Conservation (phyloP, 2,329 filamentous ascomycete species). For the Penicillium concentricum region DNA sequence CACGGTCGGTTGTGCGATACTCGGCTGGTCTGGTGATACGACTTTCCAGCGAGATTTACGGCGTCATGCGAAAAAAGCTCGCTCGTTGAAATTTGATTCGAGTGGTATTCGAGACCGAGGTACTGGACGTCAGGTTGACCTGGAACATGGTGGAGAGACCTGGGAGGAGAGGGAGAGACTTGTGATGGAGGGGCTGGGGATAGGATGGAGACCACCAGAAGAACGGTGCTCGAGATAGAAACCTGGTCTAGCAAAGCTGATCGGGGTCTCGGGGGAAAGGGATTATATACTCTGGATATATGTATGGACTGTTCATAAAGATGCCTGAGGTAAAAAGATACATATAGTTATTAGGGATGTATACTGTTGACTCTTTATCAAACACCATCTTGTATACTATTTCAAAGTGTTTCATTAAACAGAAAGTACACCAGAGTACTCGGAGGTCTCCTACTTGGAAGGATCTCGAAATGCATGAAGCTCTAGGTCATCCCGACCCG, state of each 20-base stretch:
- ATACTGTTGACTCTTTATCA: background rate
- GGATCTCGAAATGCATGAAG: background rate
- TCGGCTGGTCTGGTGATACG: conserved; percentile 85
- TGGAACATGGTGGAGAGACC: conserved; percentile 57
- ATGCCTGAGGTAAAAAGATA: background rate
- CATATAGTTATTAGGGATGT: background rate
- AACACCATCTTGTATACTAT: background rate
- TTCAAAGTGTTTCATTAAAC: background rate
- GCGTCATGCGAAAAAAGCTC: conserved; percentile 71
- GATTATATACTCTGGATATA: too few relatives aligned
- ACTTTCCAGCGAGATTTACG: conserved; percentile 88
- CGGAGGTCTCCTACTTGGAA: background rate
- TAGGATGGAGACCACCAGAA: conserved; percentile 65
- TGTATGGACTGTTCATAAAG: background rate
- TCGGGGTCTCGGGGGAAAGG: background rate
- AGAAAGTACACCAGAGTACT: background rate
- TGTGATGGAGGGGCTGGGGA: conserved; percentile 73
- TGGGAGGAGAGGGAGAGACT: conserved; percentile 72
- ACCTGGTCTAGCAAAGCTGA: background rate
- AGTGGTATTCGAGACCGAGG: conserved; percentile 72
- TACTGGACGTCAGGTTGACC: conserved; percentile 68
- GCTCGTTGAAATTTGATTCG: conserved; percentile 82
- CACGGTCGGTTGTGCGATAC: conserved; percentile 80
- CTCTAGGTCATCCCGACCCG: background rate
- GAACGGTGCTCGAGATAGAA: conserved; percentile 65